phyloP scores from a whole-genome alignment of 1,284 basidiomycete genomes.

The Ustilago xerochloae region DNA sequence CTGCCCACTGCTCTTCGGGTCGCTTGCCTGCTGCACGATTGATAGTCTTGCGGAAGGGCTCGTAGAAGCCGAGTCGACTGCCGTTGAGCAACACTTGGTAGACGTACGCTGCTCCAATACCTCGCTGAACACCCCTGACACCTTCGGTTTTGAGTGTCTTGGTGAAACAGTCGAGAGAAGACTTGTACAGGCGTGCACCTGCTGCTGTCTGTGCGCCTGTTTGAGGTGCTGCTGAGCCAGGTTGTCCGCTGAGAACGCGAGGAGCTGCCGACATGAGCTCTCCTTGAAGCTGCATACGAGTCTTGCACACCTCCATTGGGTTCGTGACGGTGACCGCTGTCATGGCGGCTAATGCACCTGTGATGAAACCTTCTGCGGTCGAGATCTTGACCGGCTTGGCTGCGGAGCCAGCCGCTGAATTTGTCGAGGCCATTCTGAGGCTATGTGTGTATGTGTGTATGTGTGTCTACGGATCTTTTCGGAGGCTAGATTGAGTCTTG shows the following conservation, averaged over 20 bases:
- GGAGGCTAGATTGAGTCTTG: too few relatives aligned
- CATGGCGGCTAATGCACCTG: conserved; percentile 60
- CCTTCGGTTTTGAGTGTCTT: conserved; percentile 95
- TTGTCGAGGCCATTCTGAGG: conserved; percentile 18
- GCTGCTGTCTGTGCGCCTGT: conserved; percentile 32
- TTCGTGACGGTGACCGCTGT: conserved; percentile 59
- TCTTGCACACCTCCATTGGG: conserved; percentile 64
- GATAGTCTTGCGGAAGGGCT: conserved; percentile 81
- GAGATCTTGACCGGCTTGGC: conserved; percentile 48
- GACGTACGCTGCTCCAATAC: conserved; percentile 79
- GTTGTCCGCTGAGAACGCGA: conserved; percentile 35
- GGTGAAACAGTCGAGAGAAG: conserved; percentile 83
- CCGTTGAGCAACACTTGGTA: conserved; percentile 89
- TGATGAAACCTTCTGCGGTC: conserved; percentile 51
- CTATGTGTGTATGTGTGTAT: background rate
- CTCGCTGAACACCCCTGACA: conserved; percentile 87
- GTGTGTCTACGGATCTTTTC: background rate
- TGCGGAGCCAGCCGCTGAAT: conserved; percentile 13
- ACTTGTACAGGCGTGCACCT: conserved; percentile 77
- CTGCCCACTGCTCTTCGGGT: conserved; percentile 75
- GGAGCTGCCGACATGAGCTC: conserved; percentile 55
- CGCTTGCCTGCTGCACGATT: conserved; percentile 79
- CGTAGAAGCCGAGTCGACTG: conserved; percentile 94
- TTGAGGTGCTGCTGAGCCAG: conserved; percentile 38
- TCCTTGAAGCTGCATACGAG: conserved; percentile 65